These are phyloP conservation scores for Geopyxis carbonaria DNA, from an alignment of 495 filamentous ascomycete genomes.

Conservation along the genomic window DNA sequence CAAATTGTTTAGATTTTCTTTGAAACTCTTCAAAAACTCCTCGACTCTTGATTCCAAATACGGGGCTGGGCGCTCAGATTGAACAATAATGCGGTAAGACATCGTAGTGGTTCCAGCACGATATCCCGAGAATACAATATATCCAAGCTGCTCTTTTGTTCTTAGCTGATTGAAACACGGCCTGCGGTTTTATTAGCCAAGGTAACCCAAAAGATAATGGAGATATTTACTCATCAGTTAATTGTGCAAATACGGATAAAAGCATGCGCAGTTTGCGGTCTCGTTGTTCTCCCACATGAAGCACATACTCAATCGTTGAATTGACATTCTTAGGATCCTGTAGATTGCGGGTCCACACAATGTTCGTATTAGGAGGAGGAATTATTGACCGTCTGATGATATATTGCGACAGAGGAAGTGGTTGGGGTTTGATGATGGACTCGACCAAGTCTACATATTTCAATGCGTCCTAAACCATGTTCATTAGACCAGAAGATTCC, in stretches of 20 bases:
- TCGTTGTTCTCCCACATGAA: slow-evolving; percentile 58
- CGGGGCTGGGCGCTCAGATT: slow-evolving; percentile 68
- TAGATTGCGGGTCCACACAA: slow-evolving; percentile 57
- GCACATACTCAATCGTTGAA: slow-evolving; percentile 82
- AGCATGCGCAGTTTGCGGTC: slow-evolving; percentile 54
- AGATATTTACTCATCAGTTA: slow-evolving; percentile 51
- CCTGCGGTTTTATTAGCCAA: slow-evolving; percentile 13
- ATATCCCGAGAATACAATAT: slow-evolving; percentile 76
- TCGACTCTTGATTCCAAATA: slow-evolving; percentile 83
- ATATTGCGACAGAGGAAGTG: slow-evolving; percentile 65
- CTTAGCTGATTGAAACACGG: slow-evolving; percentile 84
- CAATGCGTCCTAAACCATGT: slow-evolving; percentile 47
- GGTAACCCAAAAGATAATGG: not conserved
- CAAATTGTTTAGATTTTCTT: slow-evolving; percentile 53
- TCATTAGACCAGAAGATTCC: not conserved
- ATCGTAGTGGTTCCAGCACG: slow-evolving; percentile 53
- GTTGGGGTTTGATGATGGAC: slow-evolving; percentile 55
- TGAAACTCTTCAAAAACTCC: slow-evolving; percentile 53
- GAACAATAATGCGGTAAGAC: slow-evolving; percentile 79
- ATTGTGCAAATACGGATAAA: slow-evolving; percentile 69
- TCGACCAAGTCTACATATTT: slow-evolving; percentile 71
- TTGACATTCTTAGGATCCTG: slow-evolving; percentile 90
- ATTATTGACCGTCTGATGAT: slow-evolving; percentile 57
- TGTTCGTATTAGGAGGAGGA: slow-evolving; percentile 65
- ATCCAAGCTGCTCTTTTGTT: slow-evolving; percentile 95